phyloP scores from a whole-genome alignment of 306 rosid genomes.

The Vigna radiata region DNA sequence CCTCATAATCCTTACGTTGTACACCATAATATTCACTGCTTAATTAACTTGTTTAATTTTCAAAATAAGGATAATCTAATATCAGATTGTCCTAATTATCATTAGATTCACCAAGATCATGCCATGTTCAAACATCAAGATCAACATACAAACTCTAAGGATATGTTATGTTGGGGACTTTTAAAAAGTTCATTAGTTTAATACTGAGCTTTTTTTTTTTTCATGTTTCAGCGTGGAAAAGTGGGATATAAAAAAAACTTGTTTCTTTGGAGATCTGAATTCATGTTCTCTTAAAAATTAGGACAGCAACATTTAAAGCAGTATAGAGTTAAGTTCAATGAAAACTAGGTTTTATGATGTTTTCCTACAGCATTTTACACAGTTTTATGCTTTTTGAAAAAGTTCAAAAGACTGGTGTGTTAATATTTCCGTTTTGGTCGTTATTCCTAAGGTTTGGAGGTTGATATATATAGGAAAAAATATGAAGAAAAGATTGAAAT shows the following conservation, averaged over 20 bases:
- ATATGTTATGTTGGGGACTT: neutral
- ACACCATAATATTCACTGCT: neutral
- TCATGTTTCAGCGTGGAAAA: neutral
- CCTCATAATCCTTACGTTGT: slow-evolving; percentile 28
- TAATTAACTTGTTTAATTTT: neutral
- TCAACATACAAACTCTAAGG: neutral
- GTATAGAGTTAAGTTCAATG: too few relatives aligned
- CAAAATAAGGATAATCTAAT: slow-evolving; percentile 2
- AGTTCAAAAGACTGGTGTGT: too few relatives aligned
- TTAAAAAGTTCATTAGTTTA: neutral
- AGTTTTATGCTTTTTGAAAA: too few relatives aligned
- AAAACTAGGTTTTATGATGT: too few relatives aligned
- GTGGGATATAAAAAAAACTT: neutral
- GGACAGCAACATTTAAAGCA: neutral
- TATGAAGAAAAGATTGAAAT: neutral
- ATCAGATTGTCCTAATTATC: neutral
- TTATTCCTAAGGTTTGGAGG: neutral
- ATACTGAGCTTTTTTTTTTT: neutral
- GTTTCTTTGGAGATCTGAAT: neutral
- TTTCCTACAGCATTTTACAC: too few relatives aligned
- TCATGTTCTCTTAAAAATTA: neutral
- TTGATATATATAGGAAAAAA: too few relatives aligned
- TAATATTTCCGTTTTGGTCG: too few relatives aligned
- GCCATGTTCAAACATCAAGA: neutral
- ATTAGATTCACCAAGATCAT: neutral